A percentile compares a stretch with the other conserved stretches of the same genome.
These are phyloP conservation scores for Malus sylvestris DNA, from an alignment of 306 rosid genomes.

Conservation along the genomic window DNA sequence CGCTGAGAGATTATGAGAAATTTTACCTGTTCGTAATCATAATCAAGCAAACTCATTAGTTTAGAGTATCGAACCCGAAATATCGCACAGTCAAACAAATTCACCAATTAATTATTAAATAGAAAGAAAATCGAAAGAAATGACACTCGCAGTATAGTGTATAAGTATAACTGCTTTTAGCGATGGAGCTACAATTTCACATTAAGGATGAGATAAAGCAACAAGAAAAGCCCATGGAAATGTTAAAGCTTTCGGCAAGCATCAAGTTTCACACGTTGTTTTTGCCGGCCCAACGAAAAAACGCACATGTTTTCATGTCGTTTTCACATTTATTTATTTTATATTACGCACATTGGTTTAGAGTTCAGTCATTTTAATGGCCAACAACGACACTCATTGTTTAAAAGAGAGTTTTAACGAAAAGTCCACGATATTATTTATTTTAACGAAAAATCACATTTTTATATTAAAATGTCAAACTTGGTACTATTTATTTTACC, in stretches of 20 bases:
- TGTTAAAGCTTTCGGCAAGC: not conserved
- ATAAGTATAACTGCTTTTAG: too few species aligned
- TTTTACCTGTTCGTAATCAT: fast-evolving
- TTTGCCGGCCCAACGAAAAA: not conserved
- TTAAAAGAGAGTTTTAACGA: too few species aligned
- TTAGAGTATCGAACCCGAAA: fast-evolving
- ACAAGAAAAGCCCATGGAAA: not conserved
- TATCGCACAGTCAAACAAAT: fast-evolving
- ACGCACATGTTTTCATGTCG: not conserved
- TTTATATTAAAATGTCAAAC: too few species aligned
- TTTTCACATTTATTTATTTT: not conserved
- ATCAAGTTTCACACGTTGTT: not conserved
- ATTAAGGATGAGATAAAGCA: not conserved
- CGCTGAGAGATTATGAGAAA: too few species aligned
- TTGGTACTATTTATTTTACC: too few species aligned
- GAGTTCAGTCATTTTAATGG: not conserved
- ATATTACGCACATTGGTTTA: not conserved
- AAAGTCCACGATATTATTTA: too few species aligned
- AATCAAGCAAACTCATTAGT: fast-evolving
- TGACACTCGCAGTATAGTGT: too few species aligned
- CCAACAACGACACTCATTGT: not conserved
- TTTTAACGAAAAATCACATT: too few species aligned
- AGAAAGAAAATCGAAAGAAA: too few species aligned
- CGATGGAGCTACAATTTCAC: too few species aligned
- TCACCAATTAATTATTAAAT: too few species aligned